These are phyloP conservation scores for Micractinium conductrix DNA, from an alignment of 139 green algal genomes.

Conservation along the genomic window DNA sequence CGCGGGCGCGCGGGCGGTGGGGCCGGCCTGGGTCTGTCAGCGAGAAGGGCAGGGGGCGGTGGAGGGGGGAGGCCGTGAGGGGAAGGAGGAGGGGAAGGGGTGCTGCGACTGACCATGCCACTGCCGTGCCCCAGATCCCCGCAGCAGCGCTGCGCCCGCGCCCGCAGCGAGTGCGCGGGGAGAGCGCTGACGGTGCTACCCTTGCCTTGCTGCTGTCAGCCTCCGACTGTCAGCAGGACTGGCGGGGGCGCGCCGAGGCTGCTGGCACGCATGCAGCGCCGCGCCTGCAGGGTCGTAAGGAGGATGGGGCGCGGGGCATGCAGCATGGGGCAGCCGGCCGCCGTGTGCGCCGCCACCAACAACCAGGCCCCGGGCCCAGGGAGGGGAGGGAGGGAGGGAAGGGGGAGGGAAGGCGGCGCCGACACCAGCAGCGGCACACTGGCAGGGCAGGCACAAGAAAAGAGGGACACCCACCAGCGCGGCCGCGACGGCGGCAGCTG, in stretches of 20 bases:
- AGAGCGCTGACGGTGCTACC: neutral
- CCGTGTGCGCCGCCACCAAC: neutral
- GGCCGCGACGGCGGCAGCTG: neutral
- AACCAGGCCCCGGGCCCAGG: neutral
- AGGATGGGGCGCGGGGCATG: neutral
- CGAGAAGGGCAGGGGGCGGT: neutral
- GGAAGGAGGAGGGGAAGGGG: neutral
- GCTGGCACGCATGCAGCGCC: constrained; percentile 22
- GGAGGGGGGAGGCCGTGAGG: neutral
- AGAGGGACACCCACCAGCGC: constrained; percentile 23
- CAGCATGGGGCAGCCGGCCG: neutral
- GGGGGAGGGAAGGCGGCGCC: too few species aligned
- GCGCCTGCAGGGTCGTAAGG: constrained; percentile 15
- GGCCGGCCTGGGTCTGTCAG: neutral
- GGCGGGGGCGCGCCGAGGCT: constrained; percentile 8
- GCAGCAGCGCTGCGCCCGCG: too few species aligned
- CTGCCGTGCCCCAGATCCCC: too few species aligned
- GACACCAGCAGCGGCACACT: too few species aligned
- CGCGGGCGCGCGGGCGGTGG: neutral
- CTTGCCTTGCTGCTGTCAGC: constrained; percentile 25
- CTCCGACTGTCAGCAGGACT: too few species aligned
- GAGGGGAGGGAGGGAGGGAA: neutral
- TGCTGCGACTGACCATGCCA: too few species aligned
- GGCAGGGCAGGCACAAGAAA: neutral
- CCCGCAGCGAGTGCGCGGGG: too few species aligned